Base-by-base conservation (phyloP, 169 alveolate species). In the Plasmodium relictum region DNA sequence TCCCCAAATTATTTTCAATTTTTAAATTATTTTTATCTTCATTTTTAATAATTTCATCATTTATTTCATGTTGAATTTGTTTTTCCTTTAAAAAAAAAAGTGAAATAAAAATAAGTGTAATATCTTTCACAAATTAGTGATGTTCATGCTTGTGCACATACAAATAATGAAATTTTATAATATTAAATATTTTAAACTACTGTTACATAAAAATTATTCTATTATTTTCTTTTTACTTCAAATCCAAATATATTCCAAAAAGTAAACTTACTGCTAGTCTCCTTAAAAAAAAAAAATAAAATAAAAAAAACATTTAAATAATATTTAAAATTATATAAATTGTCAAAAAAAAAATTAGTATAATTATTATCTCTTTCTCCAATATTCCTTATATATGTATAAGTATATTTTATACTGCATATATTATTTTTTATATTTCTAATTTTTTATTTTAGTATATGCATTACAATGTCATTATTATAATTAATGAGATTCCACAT, bases 241-340 rank as follows among this genome's bases (percentile, higher is more conserved):
- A 68, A 85, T 50, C 91, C 91, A 14, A 85, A 37, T 0, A 85
- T 85, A 37, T 54, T 85, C 91, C 91, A 85, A 61, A 85, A 61
- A 24, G 78, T 59, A 54, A 31, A 39, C 10, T 68, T 69, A 16
- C 42, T 58, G 56, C 31, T 71, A 9, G 58, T 18, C 14, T 24
- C 74, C 91, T 85, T 41, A 16, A 16, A 85, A 69, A 16, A 6
- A 6, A 9, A n/a, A 45, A 85, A 18, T 39, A 39, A 52, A 54
- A 65, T 2, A 44, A 63, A 20, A 26, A 48, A 22, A 4, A 12
- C 4, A 45, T 44, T 54, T 12, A 72, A 72, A 31, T 22, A 1
- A 6, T 50, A 50, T 8, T 50, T 50, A 18, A 18, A 50, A 50
- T 10, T 10, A 45, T 10, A 45, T 0, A 50, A 50, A 50, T n/a